phyloP scores from a whole-genome alignment of 2,329 filamentous ascomycete species.

The Fusarium sp. region DNA sequence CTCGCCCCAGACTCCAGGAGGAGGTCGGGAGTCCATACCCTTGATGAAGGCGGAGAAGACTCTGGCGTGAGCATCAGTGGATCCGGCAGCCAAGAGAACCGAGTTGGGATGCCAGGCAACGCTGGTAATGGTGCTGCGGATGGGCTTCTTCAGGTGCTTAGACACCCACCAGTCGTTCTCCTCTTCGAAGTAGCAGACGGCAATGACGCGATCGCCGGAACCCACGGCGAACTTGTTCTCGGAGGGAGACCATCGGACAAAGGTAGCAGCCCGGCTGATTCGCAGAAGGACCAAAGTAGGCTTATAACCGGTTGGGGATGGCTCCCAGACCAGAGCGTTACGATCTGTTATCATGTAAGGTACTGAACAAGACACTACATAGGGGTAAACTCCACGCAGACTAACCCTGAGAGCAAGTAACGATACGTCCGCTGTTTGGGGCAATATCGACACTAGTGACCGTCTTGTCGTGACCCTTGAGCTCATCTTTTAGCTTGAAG shows the following conservation, averaged over 20 bases:
- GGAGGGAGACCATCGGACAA: slow-evolving; percentile 95
- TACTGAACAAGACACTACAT: neutral
- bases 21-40: slow-evolving; percentile 86
- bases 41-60: slow-evolving; percentile 98
- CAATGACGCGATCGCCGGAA: slow-evolving; percentile 93
- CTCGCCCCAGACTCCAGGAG: slow-evolving; percentile 93
- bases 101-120: slow-evolving; percentile 98
- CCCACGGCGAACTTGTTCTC: slow-evolving; percentile 98
- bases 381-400: slow-evolving; percentile 4
- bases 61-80: slow-evolving; percentile 95
- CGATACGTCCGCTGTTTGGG: slow-evolving; percentile 88
- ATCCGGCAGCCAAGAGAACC: slow-evolving; percentile 91
- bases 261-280: slow-evolving; percentile 96
- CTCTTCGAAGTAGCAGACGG: slow-evolving; percentile 98
- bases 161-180: slow-evolving; percentile 99
- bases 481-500: slow-evolving; percentile 88
- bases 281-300: slow-evolving; percentile 95
- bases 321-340: slow-evolving; percentile 98
- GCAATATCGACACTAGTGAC: slow-evolving; percentile 98
- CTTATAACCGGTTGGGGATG: slow-evolving; percentile 91
- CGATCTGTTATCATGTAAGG: slow-evolving; percentile 70
- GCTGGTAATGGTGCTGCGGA: slow-evolving; percentile 94
- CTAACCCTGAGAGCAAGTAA: slow-evolving; percentile 94
- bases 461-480: slow-evolving; percentile 96
- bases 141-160: slow-evolving; percentile 99